phyloP scores from a whole-genome alignment of 2,329 filamentous ascomycete species.

The Xylariaceae sp. region DNA sequence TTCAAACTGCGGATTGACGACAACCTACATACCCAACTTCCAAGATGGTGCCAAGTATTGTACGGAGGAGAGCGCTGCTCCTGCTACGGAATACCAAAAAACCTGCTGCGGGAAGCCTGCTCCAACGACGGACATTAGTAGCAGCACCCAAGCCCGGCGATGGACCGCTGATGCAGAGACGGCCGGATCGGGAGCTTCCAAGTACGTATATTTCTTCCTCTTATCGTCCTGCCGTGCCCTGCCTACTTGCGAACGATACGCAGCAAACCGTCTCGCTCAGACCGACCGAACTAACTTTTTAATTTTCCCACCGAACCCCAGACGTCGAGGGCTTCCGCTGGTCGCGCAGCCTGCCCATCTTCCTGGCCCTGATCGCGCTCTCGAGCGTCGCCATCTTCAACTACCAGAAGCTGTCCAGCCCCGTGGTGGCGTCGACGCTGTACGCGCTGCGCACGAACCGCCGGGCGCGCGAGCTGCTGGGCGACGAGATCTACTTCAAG shows the following conservation, averaged over 20 bases:
- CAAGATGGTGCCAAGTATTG: slow-evolving; percentile 44
- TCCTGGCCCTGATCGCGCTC: slow-evolving; percentile 71
- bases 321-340: slow-evolving; percentile 63
- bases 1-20: slow-evolving; percentile 5
- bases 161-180: slow-evolving; percentile 68
- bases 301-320: slow-evolving; percentile 29
- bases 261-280: too few relatives aligned
- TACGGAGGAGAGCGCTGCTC: slow-evolving; percentile 40
- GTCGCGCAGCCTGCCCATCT: slow-evolving; percentile 79
- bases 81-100: slow-evolving; percentile 29
- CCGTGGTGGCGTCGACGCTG: slow-evolving; percentile 83
- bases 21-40: slow-evolving; percentile 9
- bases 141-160: slow-evolving; percentile 64
- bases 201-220: slow-evolving; percentile 51
- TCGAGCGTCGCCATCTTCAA: slow-evolving; percentile 93
- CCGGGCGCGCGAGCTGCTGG: slow-evolving; percentile 76
- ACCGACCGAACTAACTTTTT: neutral
- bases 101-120: slow-evolving; percentile 21
- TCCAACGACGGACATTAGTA: slow-evolving; percentile 53
- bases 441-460: slow-evolving; percentile 87
- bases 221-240: too few relatives aligned
- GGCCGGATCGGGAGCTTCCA: slow-evolving; percentile 70
- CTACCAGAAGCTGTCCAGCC: slow-evolving; percentile 94
- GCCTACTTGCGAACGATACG: too few relatives aligned
- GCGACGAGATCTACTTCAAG: slow-evolving; percentile 85